These are phyloP conservation scores for Ophiostoma novo-ulmi DNA, from an alignment of 2,329 filamentous ascomycete species.

Conservation along the genomic window DNA sequence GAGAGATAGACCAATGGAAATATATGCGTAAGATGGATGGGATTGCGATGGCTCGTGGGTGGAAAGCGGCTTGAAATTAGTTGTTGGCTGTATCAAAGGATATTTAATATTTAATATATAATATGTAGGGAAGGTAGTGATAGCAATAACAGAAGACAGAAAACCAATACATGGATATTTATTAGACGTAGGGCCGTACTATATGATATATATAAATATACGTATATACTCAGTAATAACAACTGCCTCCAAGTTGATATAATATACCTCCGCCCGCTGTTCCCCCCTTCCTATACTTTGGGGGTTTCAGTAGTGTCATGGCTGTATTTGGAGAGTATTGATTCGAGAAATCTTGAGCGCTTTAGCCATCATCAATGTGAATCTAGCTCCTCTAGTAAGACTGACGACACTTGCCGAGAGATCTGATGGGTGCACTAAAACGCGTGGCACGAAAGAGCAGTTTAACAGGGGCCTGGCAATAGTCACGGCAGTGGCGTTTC, in stretches of 20 bases:
- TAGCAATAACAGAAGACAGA: not conserved
- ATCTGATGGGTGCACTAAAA: not conserved
- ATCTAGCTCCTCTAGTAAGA: not conserved
- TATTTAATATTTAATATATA: not conserved
- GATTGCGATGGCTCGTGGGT: not conserved
- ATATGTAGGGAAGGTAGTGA: not conserved
- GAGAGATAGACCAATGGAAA: not conserved
- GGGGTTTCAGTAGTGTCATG: not conserved
- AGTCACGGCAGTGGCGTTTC: not conserved
- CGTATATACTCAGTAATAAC: not conserved
- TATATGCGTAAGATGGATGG: not conserved
- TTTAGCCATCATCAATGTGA: not conserved
- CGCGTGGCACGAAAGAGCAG: not conserved
- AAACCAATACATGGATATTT: not conserved
- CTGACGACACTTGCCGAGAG: constrained; percentile 9
- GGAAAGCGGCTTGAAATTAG: not conserved
- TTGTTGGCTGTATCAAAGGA: not conserved
- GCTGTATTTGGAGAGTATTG: not conserved
- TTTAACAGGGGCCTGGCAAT: not conserved
- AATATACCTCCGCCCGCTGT: not conserved
- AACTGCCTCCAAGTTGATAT: not conserved
- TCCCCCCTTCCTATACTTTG: not conserved
- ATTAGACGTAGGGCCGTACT: constrained; percentile 9
- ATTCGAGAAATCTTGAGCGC: not conserved
- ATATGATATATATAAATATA: not conserved